phyloP scores from a whole-genome alignment of 805 yeast genomes.

The Clavispora santaluciae region DNA sequence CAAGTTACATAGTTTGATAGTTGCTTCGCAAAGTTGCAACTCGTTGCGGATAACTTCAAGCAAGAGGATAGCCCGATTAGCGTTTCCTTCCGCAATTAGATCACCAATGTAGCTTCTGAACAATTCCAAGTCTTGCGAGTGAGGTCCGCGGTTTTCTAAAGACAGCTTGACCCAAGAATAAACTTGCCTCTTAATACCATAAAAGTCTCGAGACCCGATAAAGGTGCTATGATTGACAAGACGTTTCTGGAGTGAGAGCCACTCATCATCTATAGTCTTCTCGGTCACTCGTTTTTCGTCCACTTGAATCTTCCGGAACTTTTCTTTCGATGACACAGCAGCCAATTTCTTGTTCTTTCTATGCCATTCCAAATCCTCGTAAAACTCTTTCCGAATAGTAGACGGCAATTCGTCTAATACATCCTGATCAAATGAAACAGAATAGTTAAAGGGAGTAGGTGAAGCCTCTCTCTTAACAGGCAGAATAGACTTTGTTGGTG shows the following conservation, averaged over 20 bases:
- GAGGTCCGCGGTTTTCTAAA: slow-evolving; percentile 12
- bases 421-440: slow-evolving; percentile 31
- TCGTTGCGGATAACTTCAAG: slow-evolving; percentile 4
- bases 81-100: slow-evolving; percentile 3
- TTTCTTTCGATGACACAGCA: slow-evolving; percentile 23
- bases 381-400: slow-evolving; percentile 30
- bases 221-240: neutral
- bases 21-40: slow-evolving; percentile 3
- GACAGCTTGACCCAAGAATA: slow-evolving; percentile 12
- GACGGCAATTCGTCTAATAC: slow-evolving; percentile 37
- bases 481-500: slow-evolving; percentile 21
- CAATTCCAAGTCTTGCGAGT: slow-evolving; percentile 11
- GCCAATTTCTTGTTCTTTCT: slow-evolving; percentile 22
- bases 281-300: slow-evolving; percentile 3
- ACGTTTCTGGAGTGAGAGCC: slow-evolving; percentile 10
- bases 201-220: slow-evolving; percentile 2
- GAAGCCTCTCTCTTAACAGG: slow-evolving; percentile 9
- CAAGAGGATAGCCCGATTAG: slow-evolving; percentile 4
- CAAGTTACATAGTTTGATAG: slow-evolving; percentile 6
- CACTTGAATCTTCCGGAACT: slow-evolving; percentile 14
- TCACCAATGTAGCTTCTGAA: slow-evolving; percentile 6
- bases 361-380: slow-evolving; percentile 30
- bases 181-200: slow-evolving; percentile 8
- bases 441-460: slow-evolving; percentile 16
- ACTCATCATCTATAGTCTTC: slow-evolving; percentile 5